phyloP scores from a whole-genome alignment of 2,329 filamentous ascomycete species.

The Sordariomycetes sp. region DNA sequence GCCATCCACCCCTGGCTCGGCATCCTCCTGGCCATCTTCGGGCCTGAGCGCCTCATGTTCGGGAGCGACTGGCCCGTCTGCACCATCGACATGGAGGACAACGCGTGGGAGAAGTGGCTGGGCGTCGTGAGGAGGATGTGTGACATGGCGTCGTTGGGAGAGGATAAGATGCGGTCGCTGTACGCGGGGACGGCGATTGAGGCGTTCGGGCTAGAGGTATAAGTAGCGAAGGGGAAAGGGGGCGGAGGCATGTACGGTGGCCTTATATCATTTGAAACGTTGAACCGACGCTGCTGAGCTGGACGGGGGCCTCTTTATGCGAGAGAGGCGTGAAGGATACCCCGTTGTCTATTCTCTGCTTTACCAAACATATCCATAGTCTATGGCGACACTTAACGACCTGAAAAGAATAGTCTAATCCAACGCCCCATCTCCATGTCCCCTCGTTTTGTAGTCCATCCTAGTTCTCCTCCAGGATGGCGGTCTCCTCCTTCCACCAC shows the following conservation, averaged over 20 bases:
- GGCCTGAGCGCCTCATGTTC: conserved; percentile 68
- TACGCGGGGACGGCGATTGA: conserved; percentile 63
- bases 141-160: conserved; percentile 47
- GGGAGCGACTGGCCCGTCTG: conserved; percentile 92
- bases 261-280: background rate
- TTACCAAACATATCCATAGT: background rate
- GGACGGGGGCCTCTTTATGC: background rate
- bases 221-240: background rate
- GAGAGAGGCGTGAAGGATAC: background rate
- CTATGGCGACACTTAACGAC: background rate
- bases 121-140: conserved; percentile 59
- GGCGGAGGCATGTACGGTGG: background rate
- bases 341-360: background rate
- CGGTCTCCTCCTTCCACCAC: conserved; percentile 46
- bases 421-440: background rate
- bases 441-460: background rate
- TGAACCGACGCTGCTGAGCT: background rate
- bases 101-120: conserved; percentile 68
- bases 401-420: background rate
- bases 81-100: conserved; percentile 39
- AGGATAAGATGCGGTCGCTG: conserved; percentile 53
- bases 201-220: conserved; percentile 48
- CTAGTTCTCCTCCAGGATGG: background rate
- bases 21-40: conserved; percentile 62
- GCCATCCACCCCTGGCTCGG: conserved; percentile 61